These are phyloP conservation scores for Fraxinus americana DNA, from an alignment of 257 asterid species.

Conservation along the genomic window DNA sequence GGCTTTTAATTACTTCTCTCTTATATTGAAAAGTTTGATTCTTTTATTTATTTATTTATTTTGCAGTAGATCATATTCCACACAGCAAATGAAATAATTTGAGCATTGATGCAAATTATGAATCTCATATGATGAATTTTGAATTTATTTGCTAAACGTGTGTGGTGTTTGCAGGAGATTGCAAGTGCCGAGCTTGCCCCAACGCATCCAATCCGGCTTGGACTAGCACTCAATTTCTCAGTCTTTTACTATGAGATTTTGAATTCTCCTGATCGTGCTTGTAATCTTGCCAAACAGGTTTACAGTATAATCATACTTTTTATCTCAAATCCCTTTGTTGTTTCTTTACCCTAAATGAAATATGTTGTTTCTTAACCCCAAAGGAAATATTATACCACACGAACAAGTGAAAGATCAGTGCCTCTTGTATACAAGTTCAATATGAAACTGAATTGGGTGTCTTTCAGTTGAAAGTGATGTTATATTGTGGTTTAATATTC, in stretches of 20 bases:
- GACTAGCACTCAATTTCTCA: slow-evolving; percentile 58
- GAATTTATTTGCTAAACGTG: neutral
- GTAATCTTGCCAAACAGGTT: slow-evolving; percentile 62
- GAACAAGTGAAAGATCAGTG: too few species aligned
- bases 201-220: slow-evolving; percentile 60
- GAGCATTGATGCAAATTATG: slow-evolving; percentile 13
- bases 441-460: too few species aligned
- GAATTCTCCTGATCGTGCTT: slow-evolving; percentile 60
- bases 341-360: neutral
- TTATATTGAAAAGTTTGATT: neutral
- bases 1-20: neutral
- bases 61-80: neutral
- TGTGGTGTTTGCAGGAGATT: slow-evolving; percentile 42
- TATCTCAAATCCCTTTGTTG: neutral
- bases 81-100: neutral
- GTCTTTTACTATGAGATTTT: slow-evolving; percentile 60
- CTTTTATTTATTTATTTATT: neutral
- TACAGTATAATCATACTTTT: neutral
- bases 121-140: slow-evolving; percentile 1
- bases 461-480: too few species aligned
- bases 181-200: slow-evolving; percentile 53
- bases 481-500: neutral
- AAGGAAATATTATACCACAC: too few species aligned
- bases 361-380: neutral
- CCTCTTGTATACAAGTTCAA: too few species aligned